Percentiles rank a stretch among this genome's conserved stretches.
phyloP scores from a whole-genome alignment of 1,139 yeast species.

The Pichia sp. region DNA sequence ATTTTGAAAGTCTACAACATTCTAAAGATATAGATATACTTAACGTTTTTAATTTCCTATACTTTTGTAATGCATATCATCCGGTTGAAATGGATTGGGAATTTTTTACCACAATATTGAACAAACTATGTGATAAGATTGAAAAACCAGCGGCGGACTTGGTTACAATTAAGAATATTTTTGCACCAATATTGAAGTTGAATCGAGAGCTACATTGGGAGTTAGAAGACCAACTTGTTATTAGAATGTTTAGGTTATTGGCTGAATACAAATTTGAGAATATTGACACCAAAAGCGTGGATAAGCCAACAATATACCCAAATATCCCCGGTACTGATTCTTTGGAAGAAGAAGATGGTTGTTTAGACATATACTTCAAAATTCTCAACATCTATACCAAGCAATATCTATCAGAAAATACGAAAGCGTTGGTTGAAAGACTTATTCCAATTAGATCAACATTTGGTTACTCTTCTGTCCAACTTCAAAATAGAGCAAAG shows the following conservation, averaged over 20 bases:
- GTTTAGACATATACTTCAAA: slow-evolving; percentile 31
- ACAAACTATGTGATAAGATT: slow-evolving; percentile 15
- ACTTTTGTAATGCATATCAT: slow-evolving; percentile 23
- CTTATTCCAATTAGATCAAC: slow-evolving; percentile 33
- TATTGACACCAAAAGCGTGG: slow-evolving; percentile 18
- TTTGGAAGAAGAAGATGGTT: slow-evolving; percentile 25
- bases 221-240: slow-evolving; percentile 29
- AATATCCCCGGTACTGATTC: slow-evolving; percentile 17
- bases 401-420: slow-evolving; percentile 17
- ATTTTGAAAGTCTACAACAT: slow-evolving; percentile 18
- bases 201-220: slow-evolving; percentile 28
- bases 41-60: slow-evolving; percentile 24
- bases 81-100: slow-evolving; percentile 30
- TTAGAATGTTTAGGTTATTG: slow-evolving; percentile 29
- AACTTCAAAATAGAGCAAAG: slow-evolving; percentile 30
- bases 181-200: slow-evolving; percentile 22
- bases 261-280: slow-evolving; percentile 30
- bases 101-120: slow-evolving; percentile 17
- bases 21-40: slow-evolving; percentile 14
- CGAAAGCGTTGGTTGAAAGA: slow-evolving; percentile 28
- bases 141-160: not conserved
- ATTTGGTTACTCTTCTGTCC: slow-evolving; percentile 22
- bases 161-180: slow-evolving; percentile 11
- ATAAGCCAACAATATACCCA: slow-evolving; percentile 17
- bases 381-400: slow-evolving; percentile 25